Conservation (phyloP, 2,329 filamentous ascomycete species). For the Ophiostoma sp. region DNA sequence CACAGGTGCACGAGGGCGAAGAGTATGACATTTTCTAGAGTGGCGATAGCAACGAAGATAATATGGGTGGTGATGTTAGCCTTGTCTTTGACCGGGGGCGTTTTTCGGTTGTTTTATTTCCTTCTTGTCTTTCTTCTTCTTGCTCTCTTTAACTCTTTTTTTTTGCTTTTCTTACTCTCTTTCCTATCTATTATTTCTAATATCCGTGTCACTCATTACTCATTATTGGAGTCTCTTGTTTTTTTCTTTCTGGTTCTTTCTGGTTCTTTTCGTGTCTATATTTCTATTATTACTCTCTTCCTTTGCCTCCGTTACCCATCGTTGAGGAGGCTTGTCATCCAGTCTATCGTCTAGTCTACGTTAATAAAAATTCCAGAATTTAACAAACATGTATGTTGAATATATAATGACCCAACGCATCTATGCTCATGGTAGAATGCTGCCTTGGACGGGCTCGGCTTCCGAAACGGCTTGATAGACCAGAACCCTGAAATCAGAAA, state of each 20-base stretch:
- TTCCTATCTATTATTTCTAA: background rate
- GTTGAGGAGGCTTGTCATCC: background rate
- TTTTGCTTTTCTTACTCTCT: background rate
- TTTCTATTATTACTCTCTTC: background rate
- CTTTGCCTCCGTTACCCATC: background rate
- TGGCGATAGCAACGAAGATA: background rate
- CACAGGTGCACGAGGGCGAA: constrained; percentile 33
- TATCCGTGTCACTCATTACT: background rate
- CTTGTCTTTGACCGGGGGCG: background rate
- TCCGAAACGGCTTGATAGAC: no score
- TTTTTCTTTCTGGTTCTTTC: background rate
- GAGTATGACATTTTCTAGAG: background rate
- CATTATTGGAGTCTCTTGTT: background rate
- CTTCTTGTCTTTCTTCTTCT: background rate
- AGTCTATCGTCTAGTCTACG: background rate
- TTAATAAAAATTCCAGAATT: no score
- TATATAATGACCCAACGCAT: no score
- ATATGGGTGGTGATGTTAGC: background rate
- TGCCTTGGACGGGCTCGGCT: background rate
- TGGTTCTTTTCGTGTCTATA: background rate
- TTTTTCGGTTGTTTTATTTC: background rate
- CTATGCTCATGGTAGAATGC: background rate
- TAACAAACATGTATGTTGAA: no score
- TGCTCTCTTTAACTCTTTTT: background rate
- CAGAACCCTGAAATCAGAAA: background rate